Percentiles rank a stretch among this genome's conserved stretches.
These are phyloP conservation scores for Xylaria sp. DNA, from an alignment of 2,329 filamentous ascomycete genomes.

Conservation along the genomic window DNA sequence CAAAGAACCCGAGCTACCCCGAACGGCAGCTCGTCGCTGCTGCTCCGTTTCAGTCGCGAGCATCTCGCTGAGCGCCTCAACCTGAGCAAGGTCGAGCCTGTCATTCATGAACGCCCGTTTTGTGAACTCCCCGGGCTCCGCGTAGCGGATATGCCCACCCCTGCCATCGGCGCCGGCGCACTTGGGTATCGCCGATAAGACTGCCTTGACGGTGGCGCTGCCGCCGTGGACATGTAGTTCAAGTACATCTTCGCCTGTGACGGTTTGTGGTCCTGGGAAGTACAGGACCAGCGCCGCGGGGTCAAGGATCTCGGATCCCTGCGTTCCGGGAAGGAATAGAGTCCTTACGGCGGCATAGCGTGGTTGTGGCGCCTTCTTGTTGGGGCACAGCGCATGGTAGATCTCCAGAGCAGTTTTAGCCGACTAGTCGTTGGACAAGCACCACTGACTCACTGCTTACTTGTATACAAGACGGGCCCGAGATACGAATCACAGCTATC, in stretches of 20 bases:
- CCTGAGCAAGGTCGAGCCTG: slow-evolving; percentile 84
- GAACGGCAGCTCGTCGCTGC: slow-evolving; percentile 84
- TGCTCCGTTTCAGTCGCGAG: slow-evolving; percentile 83
- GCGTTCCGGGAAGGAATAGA: slow-evolving; percentile 61
- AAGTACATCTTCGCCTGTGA: slow-evolving; percentile 90
- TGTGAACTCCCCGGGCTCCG: slow-evolving; percentile 95
- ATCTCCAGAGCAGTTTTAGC: slow-evolving; percentile 47
- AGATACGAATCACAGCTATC: slow-evolving; percentile 88
- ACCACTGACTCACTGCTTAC: slow-evolving; percentile 22
- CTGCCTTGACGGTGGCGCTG: slow-evolving; percentile 83
- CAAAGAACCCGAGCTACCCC: slow-evolving; percentile 73
- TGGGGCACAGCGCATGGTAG: slow-evolving; percentile 58
- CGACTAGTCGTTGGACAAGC: slow-evolving; percentile 8
- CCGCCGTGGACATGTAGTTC: slow-evolving; percentile 97
- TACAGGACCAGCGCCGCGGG: slow-evolving; percentile 80
- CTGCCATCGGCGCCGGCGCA: slow-evolving; percentile 40
- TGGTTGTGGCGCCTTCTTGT: slow-evolving; percentile 51
- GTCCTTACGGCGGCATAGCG: slow-evolving; percentile 74
- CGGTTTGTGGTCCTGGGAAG: slow-evolving; percentile 81
- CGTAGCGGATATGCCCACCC: slow-evolving; percentile 70
- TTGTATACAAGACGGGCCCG: slow-evolving; percentile 72
- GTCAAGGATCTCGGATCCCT: slow-evolving; percentile 67
- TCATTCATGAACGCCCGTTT: slow-evolving; percentile 87
- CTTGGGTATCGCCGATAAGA: slow-evolving; percentile 75
- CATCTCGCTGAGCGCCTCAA: slow-evolving; percentile 68